Evolutionary conservation across 257 asterid genomes (phyloP), one percentile per base, ranked within the genome.

Genomic region (Przewalskia tangutica): DNA sequence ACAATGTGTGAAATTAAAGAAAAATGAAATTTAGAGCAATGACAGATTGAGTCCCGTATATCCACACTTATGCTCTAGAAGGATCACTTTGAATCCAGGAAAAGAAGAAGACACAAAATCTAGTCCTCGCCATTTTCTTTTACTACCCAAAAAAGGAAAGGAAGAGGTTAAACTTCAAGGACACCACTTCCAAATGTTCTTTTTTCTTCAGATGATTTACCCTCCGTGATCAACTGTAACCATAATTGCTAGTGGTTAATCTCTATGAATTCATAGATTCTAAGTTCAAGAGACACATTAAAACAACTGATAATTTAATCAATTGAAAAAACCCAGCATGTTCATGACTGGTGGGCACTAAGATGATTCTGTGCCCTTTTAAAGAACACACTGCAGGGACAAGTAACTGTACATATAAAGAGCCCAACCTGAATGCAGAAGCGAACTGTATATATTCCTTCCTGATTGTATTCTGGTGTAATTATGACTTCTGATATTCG

Each of bases 371-470:
- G 48, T 73, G 59, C 23, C 27, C 32, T 67, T 40, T 67, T 13
- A n/a, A 23, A 27, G 20, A 48, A 73, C 60, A 23, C 60, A 71
- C 13, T 23, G 38, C 79, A 5, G 75, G 79, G 44, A 73, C 42
- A 23, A 46, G 42, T 71, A 71, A 71, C 38, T 46, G 58, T 27
- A 71, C 79, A 71, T 46, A 71, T 71, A 71, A 71, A 46, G 59
- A 71, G 62, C 75, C 85, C 83, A 64, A 93, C 99, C 97, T 96
- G 99, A 89, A 96, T 96, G 88, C 99, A 96, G 83, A 96, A 96
- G 27, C 99, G 98, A 85, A 96, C 95, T 56, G 99, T 96, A 79
- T 96, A 96, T 42, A 96, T 90, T 83, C 99, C 99, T 91, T 93
- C 98, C 55, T 90, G 98, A 27, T 94, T 96, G 83, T 89, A 96